Conservation (phyloP, 768 basidiomycete genomes). For the Leccinum truebloodii region DNA sequence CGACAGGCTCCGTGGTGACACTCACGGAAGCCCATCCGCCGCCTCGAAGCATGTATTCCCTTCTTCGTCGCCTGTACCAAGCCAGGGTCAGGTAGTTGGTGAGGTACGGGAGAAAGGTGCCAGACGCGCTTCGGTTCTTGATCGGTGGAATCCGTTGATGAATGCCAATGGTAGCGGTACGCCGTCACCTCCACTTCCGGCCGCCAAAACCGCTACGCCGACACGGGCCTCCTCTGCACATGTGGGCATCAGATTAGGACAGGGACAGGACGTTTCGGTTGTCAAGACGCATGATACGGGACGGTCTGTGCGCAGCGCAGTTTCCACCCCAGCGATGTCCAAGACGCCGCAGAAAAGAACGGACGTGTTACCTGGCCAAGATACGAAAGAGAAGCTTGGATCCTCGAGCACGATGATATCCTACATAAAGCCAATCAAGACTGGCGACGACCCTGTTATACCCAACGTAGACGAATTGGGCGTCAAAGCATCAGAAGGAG, state of each 20-base stretch:
- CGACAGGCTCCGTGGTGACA: constrained; percentile 44
- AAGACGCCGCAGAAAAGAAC: constrained; percentile 31
- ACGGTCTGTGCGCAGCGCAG: constrained; percentile 40
- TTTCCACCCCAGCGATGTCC: constrained; percentile 41
- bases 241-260: constrained; percentile 24
- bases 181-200: constrained; percentile 38
- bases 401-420: constrained; percentile 79
- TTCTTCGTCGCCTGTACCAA: constrained; percentile 33
- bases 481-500: constrained; percentile 44
- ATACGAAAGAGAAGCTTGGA: constrained; percentile 48
- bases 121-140: constrained; percentile 55
- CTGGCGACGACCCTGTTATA: constrained; percentile 42
- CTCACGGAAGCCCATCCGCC: constrained; percentile 36
- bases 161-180: constrained; percentile 30
- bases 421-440: constrained; percentile 52
- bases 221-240: constrained; percentile 43
- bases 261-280: constrained; percentile 20
- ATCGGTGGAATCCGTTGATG: constrained; percentile 62
- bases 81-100: constrained; percentile 26
- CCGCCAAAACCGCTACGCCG: constrained; percentile 42
- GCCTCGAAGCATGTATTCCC: constrained; percentile 29
- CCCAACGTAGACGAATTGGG: constrained; percentile 42
- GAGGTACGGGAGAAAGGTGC: constrained; percentile 41
- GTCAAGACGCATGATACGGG: constrained; percentile 35
- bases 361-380: constrained; percentile 24